phyloP scores from a whole-genome alignment of 2,329 filamentous ascomycete species.

The Neospermospora avenae region DNA sequence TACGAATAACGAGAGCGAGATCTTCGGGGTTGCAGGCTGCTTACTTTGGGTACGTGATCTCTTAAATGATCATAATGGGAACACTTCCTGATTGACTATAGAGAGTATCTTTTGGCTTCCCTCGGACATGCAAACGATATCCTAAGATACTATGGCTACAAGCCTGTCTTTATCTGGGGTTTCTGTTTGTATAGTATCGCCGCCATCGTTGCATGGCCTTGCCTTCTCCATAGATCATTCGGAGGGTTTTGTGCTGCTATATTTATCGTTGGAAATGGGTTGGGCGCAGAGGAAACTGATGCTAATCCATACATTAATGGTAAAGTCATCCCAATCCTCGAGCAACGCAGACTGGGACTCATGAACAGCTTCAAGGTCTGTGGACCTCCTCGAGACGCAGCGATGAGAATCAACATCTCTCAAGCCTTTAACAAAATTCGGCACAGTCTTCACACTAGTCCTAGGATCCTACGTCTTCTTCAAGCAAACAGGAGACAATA shows the following conservation, averaged over 20 bases:
- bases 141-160: constrained; percentile 60
- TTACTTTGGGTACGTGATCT: constrained; percentile 62
- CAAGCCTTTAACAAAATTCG: constrained; percentile 73
- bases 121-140: constrained; percentile 64
- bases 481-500: constrained; percentile 47
- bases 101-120: constrained; percentile 69
- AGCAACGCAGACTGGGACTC: background rate
- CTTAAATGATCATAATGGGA: background rate
- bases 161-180: constrained; percentile 64
- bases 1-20: constrained; percentile 51
- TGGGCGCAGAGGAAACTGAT: constrained; percentile 73
- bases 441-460: constrained; percentile 58
- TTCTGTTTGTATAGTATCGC: constrained; percentile 69
- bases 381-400: constrained; percentile 69
- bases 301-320: constrained; percentile 69
- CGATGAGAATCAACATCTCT: constrained; percentile 70
- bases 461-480: constrained; percentile 61
- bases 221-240: constrained; percentile 68
- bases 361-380: constrained; percentile 50
- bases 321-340: constrained; percentile 20
- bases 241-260: constrained; percentile 73
- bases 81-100: constrained; percentile 60
- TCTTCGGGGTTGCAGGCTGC: constrained; percentile 60
- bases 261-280: constrained; percentile 72
- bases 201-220: constrained; percentile 80